A percentile compares a stretch with the other conserved stretches of the same genome.
Evolutionary conservation across 352 stramenopile species (phyloP).

Genomic region (Pythium biforme): DNA sequence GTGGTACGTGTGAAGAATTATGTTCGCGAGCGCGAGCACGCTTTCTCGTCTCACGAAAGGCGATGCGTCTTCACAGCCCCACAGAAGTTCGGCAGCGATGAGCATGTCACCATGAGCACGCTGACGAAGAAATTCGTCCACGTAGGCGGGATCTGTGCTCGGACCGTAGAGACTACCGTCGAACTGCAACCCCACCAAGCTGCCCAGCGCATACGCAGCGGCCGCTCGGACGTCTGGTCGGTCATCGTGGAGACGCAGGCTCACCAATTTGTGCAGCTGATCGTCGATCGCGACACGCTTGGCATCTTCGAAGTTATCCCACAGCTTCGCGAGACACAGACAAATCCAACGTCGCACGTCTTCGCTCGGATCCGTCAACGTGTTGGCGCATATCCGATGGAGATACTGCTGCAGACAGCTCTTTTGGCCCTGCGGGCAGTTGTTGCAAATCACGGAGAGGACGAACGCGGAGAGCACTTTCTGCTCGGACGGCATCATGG

Average conservation of each 20-base stretch:
- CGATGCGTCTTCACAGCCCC: constrained; percentile 73
- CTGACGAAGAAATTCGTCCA: constrained; percentile 63
- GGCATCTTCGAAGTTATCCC: constrained; percentile 88
- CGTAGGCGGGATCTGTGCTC: constrained; percentile 28
- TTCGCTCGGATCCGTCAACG: constrained; percentile 60
- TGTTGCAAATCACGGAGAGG: constrained; percentile 92
- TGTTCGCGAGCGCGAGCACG: constrained; percentile 77
- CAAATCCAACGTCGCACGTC: constrained; percentile 85
- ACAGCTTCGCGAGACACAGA: constrained; percentile 95
- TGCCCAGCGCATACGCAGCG: constrained; percentile 92
- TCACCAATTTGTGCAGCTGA: constrained; percentile 83
- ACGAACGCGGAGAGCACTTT: constrained; percentile 96
- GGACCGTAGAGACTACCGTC: constrained; percentile 50
- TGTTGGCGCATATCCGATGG: constrained; percentile 70
- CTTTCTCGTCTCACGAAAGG: constrained; percentile 83
- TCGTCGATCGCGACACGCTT: constrained; percentile 88
- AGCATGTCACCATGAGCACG: constrained; percentile 66
- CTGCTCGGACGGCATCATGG: constrained; percentile 84
- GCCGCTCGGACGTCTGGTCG: constrained; percentile 90
- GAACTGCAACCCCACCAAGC: constrained; percentile 85
- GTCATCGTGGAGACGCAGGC: constrained; percentile 80
- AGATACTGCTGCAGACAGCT: constrained; percentile 92
- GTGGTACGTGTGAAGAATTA: constrained; percentile 88
- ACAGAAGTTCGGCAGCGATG: constrained; percentile 65
- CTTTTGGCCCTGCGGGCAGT: constrained; percentile 90